Evolutionary conservation across 1,139 yeast genomes (phyloP).

Genomic region (Suhomyces choctaworum): DNA sequence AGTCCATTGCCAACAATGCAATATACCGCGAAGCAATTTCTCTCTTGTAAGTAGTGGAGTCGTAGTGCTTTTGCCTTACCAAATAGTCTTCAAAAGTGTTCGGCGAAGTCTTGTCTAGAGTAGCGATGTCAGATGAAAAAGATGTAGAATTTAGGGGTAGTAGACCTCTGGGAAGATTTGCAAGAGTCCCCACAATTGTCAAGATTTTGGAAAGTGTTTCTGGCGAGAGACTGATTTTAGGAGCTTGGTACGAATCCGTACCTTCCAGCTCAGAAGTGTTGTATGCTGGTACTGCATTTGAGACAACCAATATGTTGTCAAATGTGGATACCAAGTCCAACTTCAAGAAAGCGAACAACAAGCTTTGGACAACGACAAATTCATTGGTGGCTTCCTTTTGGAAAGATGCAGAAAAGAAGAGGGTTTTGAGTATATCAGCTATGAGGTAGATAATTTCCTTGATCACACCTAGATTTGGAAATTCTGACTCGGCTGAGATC

Average conservation of each 20-base stretch:
- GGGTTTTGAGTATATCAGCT: constrained; percentile 26
- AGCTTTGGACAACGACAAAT: constrained; percentile 20
- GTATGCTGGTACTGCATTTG: constrained; percentile 20
- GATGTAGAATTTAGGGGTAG: constrained; percentile 22
- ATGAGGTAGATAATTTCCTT: constrained; percentile 32
- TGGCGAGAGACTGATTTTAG: constrained; percentile 30
- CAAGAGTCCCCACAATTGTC: constrained; percentile 27
- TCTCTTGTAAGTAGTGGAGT: constrained; percentile 15
- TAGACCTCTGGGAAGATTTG: constrained; percentile 24
- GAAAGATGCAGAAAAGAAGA: constrained; percentile 19
- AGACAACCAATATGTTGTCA: constrained; percentile 24
- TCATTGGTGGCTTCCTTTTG: constrained; percentile 18
- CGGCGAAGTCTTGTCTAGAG: constrained; percentile 21
- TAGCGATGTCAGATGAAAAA: constrained; percentile 31
- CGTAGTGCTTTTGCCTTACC: constrained; percentile 16
- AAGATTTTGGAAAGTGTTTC: constrained; percentile 31
- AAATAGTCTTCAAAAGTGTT: constrained; percentile 25
- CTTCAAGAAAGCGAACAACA: constrained; percentile 24
- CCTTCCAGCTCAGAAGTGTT: background rate
- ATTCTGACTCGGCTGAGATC: constrained; percentile 16
- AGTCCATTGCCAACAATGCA: constrained; percentile 31
- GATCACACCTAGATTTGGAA: constrained; percentile 23
- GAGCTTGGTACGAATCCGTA: constrained; percentile 11
- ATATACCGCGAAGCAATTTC: constrained; percentile 23
- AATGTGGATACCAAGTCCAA: constrained; percentile 28